phyloP scores from a whole-genome alignment of 441 rosid genomes.

The Adansonia rubrostipa region DNA sequence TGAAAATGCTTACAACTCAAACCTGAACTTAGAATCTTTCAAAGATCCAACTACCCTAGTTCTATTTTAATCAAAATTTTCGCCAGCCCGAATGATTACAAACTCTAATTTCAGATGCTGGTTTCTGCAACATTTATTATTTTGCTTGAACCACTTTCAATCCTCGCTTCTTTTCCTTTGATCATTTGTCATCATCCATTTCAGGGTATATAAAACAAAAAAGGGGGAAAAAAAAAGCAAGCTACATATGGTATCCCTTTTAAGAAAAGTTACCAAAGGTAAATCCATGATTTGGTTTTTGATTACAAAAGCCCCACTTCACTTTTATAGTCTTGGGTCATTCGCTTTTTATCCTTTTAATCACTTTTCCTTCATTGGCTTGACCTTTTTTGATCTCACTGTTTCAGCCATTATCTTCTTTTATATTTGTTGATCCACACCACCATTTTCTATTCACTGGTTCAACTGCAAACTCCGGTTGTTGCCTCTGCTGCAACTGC shows the following conservation, averaged over 20 bases:
- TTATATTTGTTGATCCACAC: conserved; percentile 23
- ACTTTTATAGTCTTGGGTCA: background rate
- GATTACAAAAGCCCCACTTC: conserved; percentile 3
- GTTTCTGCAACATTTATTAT: no score
- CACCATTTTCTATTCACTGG: background rate
- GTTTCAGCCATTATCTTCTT: conserved; percentile 23
- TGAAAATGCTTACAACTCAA: background rate
- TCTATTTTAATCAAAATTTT: no score
- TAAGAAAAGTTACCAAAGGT: conserved; percentile 2
- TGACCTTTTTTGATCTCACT: conserved; percentile 17
- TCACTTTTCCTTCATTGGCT: background rate
- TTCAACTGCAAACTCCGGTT: background rate
- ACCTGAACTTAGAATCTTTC: no score
- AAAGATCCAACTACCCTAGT: no score
- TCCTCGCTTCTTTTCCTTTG: background rate
- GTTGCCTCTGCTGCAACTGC: no score
- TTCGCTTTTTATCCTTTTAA: no score
- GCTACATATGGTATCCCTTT: background rate
- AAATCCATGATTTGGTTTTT: conserved; percentile 18
- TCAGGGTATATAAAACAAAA: background rate
- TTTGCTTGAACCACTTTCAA: no score
- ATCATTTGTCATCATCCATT: background rate
- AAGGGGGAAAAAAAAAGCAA: background rate
- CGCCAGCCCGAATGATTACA: no score
- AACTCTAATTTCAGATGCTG: no score